These are phyloP conservation scores for Avicennia marina DNA, from an alignment of 257 asterid genomes.

Conservation along the genomic window DNA sequence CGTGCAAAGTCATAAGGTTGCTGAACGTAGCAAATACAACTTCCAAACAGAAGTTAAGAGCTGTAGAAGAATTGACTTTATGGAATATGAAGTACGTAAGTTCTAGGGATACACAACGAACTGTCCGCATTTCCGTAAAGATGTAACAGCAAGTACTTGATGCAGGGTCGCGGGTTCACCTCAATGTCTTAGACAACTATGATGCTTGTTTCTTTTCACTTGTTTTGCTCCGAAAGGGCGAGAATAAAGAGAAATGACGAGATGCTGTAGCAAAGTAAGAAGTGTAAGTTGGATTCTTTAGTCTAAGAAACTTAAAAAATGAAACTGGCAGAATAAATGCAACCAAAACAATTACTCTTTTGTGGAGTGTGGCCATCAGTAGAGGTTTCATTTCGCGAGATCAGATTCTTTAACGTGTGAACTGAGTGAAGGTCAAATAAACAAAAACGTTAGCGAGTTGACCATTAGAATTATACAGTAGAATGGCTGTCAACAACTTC, in stretches of 20 bases:
- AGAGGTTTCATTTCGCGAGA: slow-evolving; percentile 66
- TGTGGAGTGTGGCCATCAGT: slow-evolving; percentile 43
- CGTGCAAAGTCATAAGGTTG: not conserved
- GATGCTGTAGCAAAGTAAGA: slow-evolving; percentile 49
- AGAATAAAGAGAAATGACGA: slow-evolving; percentile 77
- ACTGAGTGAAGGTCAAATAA: slow-evolving; percentile 37
- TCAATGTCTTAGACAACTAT: not conserved
- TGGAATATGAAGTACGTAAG: slow-evolving; percentile 5
- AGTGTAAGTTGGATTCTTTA: not conserved
- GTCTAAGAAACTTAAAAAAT: not conserved
- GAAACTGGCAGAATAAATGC: not conserved
- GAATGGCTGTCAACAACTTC: not conserved
- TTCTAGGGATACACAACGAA: slow-evolving; percentile 7
- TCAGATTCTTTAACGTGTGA: slow-evolving; percentile 69
- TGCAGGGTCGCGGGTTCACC: not conserved
- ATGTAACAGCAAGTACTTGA: slow-evolving; percentile 1
- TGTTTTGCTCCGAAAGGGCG: slow-evolving; percentile 67
- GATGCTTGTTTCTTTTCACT: slow-evolving; percentile 50
- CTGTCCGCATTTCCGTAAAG: slow-evolving; percentile 11
- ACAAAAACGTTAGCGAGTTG: slow-evolving; percentile 8
- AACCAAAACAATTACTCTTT: slow-evolving; percentile 42
- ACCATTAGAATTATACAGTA: not conserved
- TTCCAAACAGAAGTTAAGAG: not conserved
- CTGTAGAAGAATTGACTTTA: slow-evolving; percentile 8
- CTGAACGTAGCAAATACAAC: not conserved